These are phyloP conservation scores for Aspergillus tanneri DNA, from an alignment of 2,329 filamentous ascomycete species.

Conservation along the genomic window DNA sequence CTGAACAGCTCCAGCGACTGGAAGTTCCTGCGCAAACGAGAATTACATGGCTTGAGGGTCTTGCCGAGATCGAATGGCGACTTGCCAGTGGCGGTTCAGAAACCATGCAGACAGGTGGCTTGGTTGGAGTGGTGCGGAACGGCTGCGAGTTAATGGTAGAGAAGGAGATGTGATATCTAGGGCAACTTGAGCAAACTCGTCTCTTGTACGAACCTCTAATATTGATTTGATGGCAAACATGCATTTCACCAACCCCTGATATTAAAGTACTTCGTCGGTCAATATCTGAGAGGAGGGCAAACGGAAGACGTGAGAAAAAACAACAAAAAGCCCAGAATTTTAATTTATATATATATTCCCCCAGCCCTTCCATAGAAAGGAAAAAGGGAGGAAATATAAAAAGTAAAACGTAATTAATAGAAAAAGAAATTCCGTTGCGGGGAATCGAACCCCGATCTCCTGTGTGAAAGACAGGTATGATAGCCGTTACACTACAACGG, in stretches of 20 bases:
- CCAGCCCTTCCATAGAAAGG: not conserved
- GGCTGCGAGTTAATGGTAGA: constrained; percentile 73
- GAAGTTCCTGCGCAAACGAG: constrained; percentile 85
- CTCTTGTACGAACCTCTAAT: not conserved
- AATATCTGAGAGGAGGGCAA: no score
- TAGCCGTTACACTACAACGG: constrained; percentile 13
- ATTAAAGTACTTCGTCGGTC: no score
- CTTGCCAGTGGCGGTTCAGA: constrained; percentile 86
- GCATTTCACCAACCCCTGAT: no score
- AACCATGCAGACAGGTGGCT: constrained; percentile 82
- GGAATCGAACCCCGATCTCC: constrained; percentile 13
- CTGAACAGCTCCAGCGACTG: constrained; percentile 76
- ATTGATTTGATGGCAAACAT: not conserved
- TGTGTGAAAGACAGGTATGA: constrained; percentile 12
- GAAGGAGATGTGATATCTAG: constrained; percentile 30
- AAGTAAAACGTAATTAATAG: no score
- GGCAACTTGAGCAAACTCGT: not conserved
- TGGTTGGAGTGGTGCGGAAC: constrained; percentile 83
- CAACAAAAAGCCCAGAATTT: no score
- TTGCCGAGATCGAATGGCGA: constrained; percentile 91
- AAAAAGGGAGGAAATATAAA: not conserved
- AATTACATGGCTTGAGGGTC: constrained; percentile 84
- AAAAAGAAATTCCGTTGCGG: constrained; percentile 7
- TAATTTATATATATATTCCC: no score
- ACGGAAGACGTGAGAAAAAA: no score